Conservation (phyloP, 202 grass and related monocot species). For the Eragrostis tef region DNA sequence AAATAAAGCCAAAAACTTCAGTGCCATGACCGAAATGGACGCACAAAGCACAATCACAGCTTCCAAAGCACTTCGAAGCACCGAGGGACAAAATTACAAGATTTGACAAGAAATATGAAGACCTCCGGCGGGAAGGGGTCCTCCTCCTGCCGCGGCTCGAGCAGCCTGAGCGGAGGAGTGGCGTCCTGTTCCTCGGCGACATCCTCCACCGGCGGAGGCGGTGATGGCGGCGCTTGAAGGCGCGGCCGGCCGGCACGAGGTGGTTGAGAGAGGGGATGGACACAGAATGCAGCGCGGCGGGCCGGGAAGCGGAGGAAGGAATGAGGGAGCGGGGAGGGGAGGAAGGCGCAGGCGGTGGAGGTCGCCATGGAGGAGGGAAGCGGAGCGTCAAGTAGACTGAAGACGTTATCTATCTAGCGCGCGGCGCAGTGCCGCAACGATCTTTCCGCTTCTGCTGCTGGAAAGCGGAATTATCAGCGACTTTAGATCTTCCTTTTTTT, state of each 20-base stretch:
- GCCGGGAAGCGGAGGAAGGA: neutral
- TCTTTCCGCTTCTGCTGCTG: neutral
- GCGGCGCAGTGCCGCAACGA: neutral
- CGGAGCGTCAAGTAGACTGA: neutral
- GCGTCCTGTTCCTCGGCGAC: slow-evolving; percentile 26
- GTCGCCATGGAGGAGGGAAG: slow-evolving; percentile 15
- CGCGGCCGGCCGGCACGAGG: slow-evolving; percentile 36
- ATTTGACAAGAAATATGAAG: neutral
- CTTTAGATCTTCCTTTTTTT: too few species aligned
- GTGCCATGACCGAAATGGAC: neutral
- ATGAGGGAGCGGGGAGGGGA: neutral
- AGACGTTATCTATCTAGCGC: slow-evolving; percentile 48
- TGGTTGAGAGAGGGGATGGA: neutral
- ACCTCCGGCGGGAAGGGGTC: slow-evolving; percentile 59
- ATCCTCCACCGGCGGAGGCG: slow-evolving; percentile 23
- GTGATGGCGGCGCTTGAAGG: slow-evolving; percentile 37
- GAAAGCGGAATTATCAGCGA: neutral
- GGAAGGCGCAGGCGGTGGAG: slow-evolving; percentile 24
- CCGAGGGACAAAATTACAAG: neutral
- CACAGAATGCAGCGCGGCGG: neutral
- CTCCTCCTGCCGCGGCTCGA: slow-evolving; percentile 62
- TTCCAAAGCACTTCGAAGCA: neutral
- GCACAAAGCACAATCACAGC: neutral
- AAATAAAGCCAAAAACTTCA: slow-evolving; percentile 21
- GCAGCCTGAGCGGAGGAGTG: slow-evolving; percentile 59